phyloP scores from a whole-genome alignment of 2,329 filamentous ascomycete species.

The Arachnopeziza araneosa region DNA sequence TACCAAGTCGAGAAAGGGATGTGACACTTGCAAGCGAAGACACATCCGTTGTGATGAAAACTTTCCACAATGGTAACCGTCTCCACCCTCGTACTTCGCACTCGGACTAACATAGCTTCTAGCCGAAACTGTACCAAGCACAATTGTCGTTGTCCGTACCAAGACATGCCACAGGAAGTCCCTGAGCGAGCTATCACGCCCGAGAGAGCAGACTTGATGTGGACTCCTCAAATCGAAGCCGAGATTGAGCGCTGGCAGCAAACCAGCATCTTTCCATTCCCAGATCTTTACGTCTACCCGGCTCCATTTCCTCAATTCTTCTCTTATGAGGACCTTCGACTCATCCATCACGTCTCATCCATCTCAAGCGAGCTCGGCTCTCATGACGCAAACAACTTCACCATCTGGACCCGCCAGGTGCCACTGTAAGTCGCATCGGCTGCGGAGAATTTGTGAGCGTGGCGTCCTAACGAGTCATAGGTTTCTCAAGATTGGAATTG shows the following conservation, averaged over 20 bases:
- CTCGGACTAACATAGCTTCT: slow-evolving; percentile 15
- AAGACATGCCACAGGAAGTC: slow-evolving; percentile 71
- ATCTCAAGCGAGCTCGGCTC: slow-evolving; percentile 77
- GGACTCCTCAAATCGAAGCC: slow-evolving; percentile 79
- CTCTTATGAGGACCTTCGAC: slow-evolving; percentile 70
- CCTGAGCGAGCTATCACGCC: slow-evolving; percentile 52
- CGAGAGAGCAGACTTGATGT: slow-evolving; percentile 66
- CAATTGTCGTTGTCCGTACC: slow-evolving; percentile 97
- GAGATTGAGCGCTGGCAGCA: slow-evolving; percentile 78
- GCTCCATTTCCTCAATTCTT: slow-evolving; percentile 67
- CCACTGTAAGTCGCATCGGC: slow-evolving; percentile 63
- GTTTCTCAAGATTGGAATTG: slow-evolving; percentile 76
- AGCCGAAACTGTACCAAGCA: slow-evolving; percentile 99
- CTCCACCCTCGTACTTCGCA: not conserved
- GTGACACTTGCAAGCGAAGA: slow-evolving; percentile 94
- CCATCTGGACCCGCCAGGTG: slow-evolving; percentile 88
- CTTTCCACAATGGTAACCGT: slow-evolving; percentile 85
- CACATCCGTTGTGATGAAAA: slow-evolving; percentile 98
- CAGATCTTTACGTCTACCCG: slow-evolving; percentile 71
- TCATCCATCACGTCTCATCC: slow-evolving; percentile 86
- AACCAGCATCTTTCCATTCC: slow-evolving; percentile 81
- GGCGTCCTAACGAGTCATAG: slow-evolving; percentile 40
- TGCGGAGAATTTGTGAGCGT: not conserved
- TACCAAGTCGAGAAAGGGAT: slow-evolving; percentile 98
- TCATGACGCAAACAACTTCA: slow-evolving; percentile 75